Evolutionary conservation across 73 alveolate genomes (phyloP).

Genomic region (Blepharisma japonicum): DNA sequence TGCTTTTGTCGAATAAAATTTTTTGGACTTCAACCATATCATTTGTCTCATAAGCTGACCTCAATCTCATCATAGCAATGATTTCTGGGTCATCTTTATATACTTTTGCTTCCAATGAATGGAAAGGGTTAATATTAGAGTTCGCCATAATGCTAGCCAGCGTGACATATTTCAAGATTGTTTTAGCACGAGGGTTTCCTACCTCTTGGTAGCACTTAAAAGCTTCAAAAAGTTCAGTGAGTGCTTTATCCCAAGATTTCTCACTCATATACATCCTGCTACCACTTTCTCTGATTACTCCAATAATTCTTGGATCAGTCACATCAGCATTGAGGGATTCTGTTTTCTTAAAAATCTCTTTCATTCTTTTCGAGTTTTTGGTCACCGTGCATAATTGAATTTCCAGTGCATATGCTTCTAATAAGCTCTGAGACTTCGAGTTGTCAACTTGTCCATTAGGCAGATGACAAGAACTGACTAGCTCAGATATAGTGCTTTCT

Average conservation of each 20-base stretch:
- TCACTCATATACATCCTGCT: constrained; percentile 78
- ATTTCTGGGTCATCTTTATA: constrained; percentile 71
- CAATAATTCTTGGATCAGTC: constrained; percentile 73
- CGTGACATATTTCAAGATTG: constrained; percentile 60
- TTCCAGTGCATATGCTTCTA: constrained; percentile 41
- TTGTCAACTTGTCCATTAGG: constrained; percentile 50
- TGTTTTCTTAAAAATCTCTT: constrained; percentile 56
- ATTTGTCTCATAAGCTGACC: constrained; percentile 68
- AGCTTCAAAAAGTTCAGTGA: constrained; percentile 63
- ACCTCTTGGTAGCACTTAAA: constrained; percentile 71
- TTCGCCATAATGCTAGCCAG: constrained; percentile 62
- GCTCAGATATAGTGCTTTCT: constrained; percentile 42
- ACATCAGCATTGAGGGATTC: constrained; percentile 64
- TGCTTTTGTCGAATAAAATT: constrained; percentile 37
- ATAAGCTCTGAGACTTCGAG: constrained; percentile 32
- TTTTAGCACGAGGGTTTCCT: constrained; percentile 73
- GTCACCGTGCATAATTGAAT: constrained; percentile 29
- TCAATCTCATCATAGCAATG: constrained; percentile 53
- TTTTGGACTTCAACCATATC: constrained; percentile 49
- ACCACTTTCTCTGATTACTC: constrained; percentile 70
- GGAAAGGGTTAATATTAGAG: constrained; percentile 62
- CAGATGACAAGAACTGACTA: constrained; percentile 43
- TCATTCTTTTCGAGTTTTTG: constrained; percentile 37
- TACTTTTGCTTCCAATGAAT: constrained; percentile 76
- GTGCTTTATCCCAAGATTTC: constrained; percentile 70